Percentiles rank a stretch among this genome's conserved stretches.
phyloP scores from a whole-genome alignment of 257 asterid species.

The Verbena officinalis region DNA sequence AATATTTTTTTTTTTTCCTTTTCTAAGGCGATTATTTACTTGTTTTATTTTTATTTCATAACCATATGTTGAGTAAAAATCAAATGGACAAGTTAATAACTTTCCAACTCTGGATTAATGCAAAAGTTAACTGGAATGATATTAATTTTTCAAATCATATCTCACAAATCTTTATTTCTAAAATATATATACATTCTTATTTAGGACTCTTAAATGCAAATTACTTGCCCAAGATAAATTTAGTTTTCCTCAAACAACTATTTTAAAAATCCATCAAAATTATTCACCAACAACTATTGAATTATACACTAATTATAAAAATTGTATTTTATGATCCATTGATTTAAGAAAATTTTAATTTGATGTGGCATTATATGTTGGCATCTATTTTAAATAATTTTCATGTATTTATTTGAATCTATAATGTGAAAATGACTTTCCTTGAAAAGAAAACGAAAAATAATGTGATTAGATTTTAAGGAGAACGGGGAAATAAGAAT shows the following conservation, averaged over 20 bases:
- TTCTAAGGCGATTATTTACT: conserved; percentile 13
- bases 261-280: neutral
- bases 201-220: neutral
- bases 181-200: neutral
- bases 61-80: neutral
- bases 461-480: too few relatives aligned
- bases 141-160: neutral
- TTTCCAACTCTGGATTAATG: neutral
- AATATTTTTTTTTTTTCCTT: conserved; percentile 14
- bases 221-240: neutral
- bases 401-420: too few relatives aligned
- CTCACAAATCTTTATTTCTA: neutral
- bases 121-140: neutral
- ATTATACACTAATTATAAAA: too few relatives aligned
- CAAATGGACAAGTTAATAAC: neutral
- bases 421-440: too few relatives aligned
- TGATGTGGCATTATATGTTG: too few relatives aligned
- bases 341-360: too few relatives aligned
- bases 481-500: too few relatives aligned
- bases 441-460: too few relatives aligned
- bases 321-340: too few relatives aligned
- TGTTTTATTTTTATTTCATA: neutral
- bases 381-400: too few relatives aligned
- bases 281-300: neutral
- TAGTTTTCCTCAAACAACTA: too few relatives aligned